These are phyloP conservation scores for Ceratocystis cubensis DNA, from an alignment of 2,329 filamentous ascomycete genomes.

Conservation along the genomic window DNA sequence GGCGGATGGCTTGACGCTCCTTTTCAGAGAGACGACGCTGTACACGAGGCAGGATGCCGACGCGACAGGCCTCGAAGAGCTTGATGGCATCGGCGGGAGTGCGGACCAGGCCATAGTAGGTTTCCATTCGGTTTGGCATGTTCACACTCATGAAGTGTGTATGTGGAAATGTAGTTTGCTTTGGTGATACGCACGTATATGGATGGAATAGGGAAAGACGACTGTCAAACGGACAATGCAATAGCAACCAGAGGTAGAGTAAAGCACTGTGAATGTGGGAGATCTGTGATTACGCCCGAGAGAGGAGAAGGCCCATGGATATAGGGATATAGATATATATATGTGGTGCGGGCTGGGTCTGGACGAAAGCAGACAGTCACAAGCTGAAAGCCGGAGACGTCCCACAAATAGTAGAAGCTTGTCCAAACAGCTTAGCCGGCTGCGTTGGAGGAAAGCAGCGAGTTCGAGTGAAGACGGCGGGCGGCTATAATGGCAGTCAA, in stretches of 20 bases:
- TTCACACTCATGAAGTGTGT: not conserved
- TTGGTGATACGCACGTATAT: not conserved
- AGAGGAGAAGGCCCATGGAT: not conserved
- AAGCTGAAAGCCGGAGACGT: not conserved
- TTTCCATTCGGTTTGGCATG: conserved; percentile 61
- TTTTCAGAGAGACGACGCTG: conserved; percentile 91
- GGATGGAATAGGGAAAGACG: not conserved
- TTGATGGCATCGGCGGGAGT: conserved; percentile 96
- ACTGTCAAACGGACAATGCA: not conserved
- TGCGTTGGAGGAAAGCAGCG: too few species aligned
- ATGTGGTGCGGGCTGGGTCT: not conserved
- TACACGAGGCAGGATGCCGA: conserved; percentile 79
- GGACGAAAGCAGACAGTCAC: not conserved
- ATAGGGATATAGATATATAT: not conserved
- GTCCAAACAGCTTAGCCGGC: too few species aligned
- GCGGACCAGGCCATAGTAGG: conserved; percentile 86
- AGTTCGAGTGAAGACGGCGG: too few species aligned
- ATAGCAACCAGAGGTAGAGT: not conserved
- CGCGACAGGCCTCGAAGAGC: conserved; percentile 89
- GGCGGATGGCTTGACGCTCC: conserved; percentile 89
- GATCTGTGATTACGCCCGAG: not conserved
- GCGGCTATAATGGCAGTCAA: too few species aligned
- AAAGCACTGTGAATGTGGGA: not conserved
- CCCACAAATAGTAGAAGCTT: too few species aligned
- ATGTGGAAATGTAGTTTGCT: not conserved